Percentiles rank a stretch among this genome's conserved stretches.
These are phyloP conservation scores for Taphrina flavorubra DNA, from an alignment of 1,139 yeast genomes.

Conservation along the genomic window DNA sequence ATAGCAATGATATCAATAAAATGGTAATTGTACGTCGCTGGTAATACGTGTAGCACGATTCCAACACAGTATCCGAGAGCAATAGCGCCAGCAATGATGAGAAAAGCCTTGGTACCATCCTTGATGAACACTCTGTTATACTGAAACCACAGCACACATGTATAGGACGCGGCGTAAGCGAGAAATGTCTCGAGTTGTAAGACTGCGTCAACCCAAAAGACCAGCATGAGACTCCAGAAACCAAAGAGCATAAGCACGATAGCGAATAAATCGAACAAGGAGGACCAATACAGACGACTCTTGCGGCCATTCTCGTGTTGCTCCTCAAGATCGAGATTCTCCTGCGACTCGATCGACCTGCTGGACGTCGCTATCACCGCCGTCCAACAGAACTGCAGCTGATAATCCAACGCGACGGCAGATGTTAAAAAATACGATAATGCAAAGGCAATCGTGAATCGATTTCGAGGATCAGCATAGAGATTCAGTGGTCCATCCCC, in stretches of 20 bases:
- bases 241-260: slow-evolving; percentile 20
- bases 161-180: slow-evolving; percentile 21
- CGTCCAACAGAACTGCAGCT: slow-evolving; percentile 28
- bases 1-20: slow-evolving; percentile 13
- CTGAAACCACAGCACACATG: slow-evolving; percentile 24
- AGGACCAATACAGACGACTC: slow-evolving; percentile 15
- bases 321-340: slow-evolving; percentile 18
- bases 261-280: slow-evolving; percentile 7
- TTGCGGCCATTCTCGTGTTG: slow-evolving; percentile 15
- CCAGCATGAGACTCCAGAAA: slow-evolving; percentile 19
- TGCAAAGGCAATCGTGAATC: slow-evolving; percentile 21
- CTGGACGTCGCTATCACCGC: slow-evolving; percentile 25
- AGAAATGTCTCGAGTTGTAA: slow-evolving; percentile 9
- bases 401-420: slow-evolving; percentile 30
- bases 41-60: slow-evolving; percentile 16
- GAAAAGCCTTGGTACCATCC: slow-evolving; percentile 25
- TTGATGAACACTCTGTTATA: slow-evolving; percentile 31
- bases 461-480: slow-evolving; percentile 10
- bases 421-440: slow-evolving; percentile 23
- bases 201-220: slow-evolving; percentile 22
- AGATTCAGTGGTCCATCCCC: slow-evolving; percentile 28
- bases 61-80: slow-evolving; percentile 14
- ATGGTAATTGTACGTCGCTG: slow-evolving; percentile 16
- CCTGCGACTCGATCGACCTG: neutral
- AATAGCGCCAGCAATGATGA: slow-evolving; percentile 5